Percentiles rank a stretch among this genome's conserved stretches.
Conservation (phyloP, 179 eudicot genomes). For the Camellia oleifera region DNA sequence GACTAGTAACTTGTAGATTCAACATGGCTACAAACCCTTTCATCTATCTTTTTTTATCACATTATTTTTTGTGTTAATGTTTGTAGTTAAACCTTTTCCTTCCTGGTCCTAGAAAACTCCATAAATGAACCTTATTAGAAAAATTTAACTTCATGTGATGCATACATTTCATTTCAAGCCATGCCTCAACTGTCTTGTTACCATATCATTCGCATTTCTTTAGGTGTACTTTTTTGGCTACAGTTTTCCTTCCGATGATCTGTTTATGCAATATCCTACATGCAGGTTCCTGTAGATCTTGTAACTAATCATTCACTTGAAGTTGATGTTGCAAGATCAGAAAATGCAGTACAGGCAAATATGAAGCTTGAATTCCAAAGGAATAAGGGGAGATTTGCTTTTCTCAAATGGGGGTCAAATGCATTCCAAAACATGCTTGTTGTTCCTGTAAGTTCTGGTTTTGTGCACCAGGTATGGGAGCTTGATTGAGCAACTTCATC, state of each 20-base stretch:
- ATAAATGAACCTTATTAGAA: background rate
- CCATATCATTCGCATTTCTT: background rate
- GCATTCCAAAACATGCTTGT: constrained; percentile 71
- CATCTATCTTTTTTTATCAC: background rate
- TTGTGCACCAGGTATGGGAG: constrained; percentile 57
- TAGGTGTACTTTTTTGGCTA: background rate
- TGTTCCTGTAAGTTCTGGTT: constrained; percentile 71
- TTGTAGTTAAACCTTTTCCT: background rate
- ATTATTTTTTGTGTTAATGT: background rate
- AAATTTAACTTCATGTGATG: background rate
- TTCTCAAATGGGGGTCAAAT: constrained; percentile 67
- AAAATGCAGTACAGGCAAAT: constrained; percentile 61
- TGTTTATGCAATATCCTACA: background rate
- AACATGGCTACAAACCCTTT: background rate
- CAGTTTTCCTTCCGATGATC: background rate
- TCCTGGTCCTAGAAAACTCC: background rate
- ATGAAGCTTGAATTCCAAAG: constrained; percentile 63
- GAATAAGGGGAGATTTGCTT: constrained; percentile 62
- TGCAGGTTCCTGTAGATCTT: constrained; percentile 67
- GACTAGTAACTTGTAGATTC: background rate
- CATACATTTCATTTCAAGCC: background rate
- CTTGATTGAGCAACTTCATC: background rate
- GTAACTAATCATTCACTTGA: constrained; percentile 68
- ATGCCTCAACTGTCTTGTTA: no score
- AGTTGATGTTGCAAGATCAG: constrained; percentile 63